These are phyloP conservation scores for Lactuca sativa DNA, from an alignment of 129 eudicot genomes.

Conservation along the genomic window DNA sequence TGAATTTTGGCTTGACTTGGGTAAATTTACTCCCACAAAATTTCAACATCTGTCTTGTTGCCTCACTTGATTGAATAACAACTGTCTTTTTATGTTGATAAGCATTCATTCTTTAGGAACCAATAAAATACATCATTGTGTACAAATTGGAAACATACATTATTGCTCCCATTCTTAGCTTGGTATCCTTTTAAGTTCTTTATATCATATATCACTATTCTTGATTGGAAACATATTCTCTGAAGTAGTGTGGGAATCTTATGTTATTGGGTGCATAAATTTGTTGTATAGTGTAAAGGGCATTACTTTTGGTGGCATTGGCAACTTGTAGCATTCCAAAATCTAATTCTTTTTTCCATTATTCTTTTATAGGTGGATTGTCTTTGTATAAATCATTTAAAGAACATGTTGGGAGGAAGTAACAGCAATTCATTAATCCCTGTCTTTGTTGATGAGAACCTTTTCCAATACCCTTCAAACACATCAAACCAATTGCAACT, in stretches of 20 bases:
- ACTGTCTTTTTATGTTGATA: not conserved
- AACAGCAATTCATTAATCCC: constrained; percentile 54
- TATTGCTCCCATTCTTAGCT: constrained; percentile 24
- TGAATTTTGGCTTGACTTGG: not conserved
- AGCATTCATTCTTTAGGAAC: not conserved
- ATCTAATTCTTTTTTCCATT: constrained; percentile 27
- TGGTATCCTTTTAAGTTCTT: constrained; percentile 15
- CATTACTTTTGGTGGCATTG: constrained; percentile 24
- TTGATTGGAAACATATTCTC: constrained; percentile 31
- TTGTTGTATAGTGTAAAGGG: constrained; percentile 25
- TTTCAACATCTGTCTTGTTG: not conserved
- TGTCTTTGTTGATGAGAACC: constrained; percentile 54
- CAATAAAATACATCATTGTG: constrained; percentile 4
- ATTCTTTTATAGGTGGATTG: constrained; percentile 34
- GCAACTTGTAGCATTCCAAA: constrained; percentile 22
- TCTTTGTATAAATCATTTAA: constrained; percentile 11
- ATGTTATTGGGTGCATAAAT: constrained; percentile 24
- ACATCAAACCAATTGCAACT: constrained; percentile 73
- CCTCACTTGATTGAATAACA: not conserved
- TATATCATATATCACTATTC: constrained; percentile 10
- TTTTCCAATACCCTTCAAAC: constrained; percentile 47
- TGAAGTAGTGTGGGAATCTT: constrained; percentile 32
- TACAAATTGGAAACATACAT: constrained; percentile 5
- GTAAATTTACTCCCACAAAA: not conserved
- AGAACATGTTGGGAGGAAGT: constrained; percentile 67